Conservation (phyloP, 768 basidiomycete genomes). For the Lanmaoa rubissima region DNA sequence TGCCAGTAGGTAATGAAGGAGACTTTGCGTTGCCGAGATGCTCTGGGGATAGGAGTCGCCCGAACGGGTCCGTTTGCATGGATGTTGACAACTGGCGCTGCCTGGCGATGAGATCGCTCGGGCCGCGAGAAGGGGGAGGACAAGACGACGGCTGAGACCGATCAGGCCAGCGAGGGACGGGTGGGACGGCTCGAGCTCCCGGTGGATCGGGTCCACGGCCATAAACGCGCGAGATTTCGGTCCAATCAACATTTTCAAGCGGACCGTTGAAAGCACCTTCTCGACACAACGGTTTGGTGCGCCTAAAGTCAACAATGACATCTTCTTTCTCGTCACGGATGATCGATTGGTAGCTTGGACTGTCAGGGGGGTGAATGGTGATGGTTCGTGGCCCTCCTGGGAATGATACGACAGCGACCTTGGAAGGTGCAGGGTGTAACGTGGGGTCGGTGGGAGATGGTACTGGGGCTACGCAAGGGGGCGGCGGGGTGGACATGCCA, state of each 20-base stretch:
- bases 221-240: slow-evolving; percentile 1
- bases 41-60: slow-evolving; percentile 6
- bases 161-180: slow-evolving; percentile 13
- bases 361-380: slow-evolving; percentile 21
- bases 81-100: slow-evolving; percentile 5
- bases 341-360: slow-evolving; percentile 11
- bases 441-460: background rate
- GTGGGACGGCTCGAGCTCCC: background rate
- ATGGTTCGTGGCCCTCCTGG: slow-evolving; percentile 23
- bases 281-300: slow-evolving; percentile 13
- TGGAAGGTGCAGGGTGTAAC: background rate
- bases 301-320: slow-evolving; percentile 9
- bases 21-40: background rate
- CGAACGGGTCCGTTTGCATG: slow-evolving; percentile 9
- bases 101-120: slow-evolving; percentile 6
- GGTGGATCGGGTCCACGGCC: slow-evolving; percentile 15
- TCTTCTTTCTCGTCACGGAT: slow-evolving; percentile 21
- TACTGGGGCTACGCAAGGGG: background rate
- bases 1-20: background rate
- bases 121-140: background rate
- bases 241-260: slow-evolving; percentile 7
- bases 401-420: slow-evolving; percentile 11
- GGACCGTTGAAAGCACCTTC: slow-evolving; percentile 22
- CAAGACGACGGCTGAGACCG: background rate
- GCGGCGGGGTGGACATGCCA: background rate